Conservation (phyloP, 148 eudicot genomes). For the Nyssa sinensis region DNA sequence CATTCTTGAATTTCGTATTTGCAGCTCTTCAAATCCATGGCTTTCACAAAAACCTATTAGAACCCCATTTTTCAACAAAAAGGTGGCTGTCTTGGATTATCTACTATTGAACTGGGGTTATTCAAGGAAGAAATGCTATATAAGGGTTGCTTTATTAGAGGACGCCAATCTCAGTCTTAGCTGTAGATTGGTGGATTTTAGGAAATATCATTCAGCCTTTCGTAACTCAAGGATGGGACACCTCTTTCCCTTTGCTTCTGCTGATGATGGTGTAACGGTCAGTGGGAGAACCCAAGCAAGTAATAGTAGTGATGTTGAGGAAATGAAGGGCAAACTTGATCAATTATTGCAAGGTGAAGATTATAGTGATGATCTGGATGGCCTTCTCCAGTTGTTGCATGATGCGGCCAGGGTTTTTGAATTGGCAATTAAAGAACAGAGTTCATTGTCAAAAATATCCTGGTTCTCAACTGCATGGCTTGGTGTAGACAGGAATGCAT, state of each 20-base stretch:
- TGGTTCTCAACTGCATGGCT: slow-evolving; percentile 96
- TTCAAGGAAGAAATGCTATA: slow-evolving; percentile 43
- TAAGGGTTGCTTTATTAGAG: slow-evolving; percentile 42
- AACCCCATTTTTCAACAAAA: slow-evolving; percentile 32
- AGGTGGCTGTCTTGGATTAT: slow-evolving; percentile 39
- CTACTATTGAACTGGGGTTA: slow-evolving; percentile 27
- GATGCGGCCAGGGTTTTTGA: slow-evolving; percentile 94
- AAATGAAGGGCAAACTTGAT: slow-evolving; percentile 61
- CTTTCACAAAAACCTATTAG: slow-evolving; percentile 39
- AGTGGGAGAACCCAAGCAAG: slow-evolving; percentile 67
- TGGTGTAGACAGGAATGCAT: slow-evolving; percentile 80
- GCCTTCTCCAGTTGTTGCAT: slow-evolving; percentile 79
- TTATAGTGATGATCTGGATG: slow-evolving; percentile 63
- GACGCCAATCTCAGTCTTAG: slow-evolving; percentile 32
- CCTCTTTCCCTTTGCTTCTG: slow-evolving; percentile 49
- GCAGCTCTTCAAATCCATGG: slow-evolving; percentile 69
- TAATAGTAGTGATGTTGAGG: slow-evolving; percentile 57
- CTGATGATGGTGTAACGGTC: slow-evolving; percentile 84
- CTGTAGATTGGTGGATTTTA: slow-evolving; percentile 34
- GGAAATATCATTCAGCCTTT: slow-evolving; percentile 31
- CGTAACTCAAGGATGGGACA: slow-evolving; percentile 37
- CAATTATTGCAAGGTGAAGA: slow-evolving; percentile 69
- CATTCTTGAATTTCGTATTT: slow-evolving; percentile 22
- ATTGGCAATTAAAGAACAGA: slow-evolving; percentile 69
- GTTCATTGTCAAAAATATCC: slow-evolving; percentile 46